A percentile compares a stretch with the other conserved stretches of the same genome.
Conservation (phyloP, 2,329 filamentous ascomycete species). For the Parastagonospora avenae region DNA sequence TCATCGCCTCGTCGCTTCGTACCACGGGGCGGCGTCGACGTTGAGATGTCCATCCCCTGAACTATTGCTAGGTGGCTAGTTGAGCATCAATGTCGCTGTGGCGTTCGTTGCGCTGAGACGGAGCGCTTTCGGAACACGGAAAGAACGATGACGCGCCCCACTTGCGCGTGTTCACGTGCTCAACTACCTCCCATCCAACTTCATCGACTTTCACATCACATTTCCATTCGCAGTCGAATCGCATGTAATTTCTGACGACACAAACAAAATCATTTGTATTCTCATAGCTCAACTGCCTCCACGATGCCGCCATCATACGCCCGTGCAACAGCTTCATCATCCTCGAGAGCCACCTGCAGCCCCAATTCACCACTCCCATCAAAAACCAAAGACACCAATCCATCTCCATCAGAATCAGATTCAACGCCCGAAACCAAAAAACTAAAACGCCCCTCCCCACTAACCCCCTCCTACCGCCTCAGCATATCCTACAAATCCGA, state of each 20-base stretch:
- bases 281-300: not conserved
- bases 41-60: slow-evolving; percentile 37
- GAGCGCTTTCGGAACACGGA: slow-evolving; percentile 10
- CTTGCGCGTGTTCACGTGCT: slow-evolving; percentile 24
- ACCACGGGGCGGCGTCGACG: slow-evolving; percentile 39
- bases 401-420: not conserved
- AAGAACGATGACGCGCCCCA: slow-evolving; percentile 22
- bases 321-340: slow-evolving; percentile 24
- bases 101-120: slow-evolving; percentile 9
- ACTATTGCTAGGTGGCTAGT: slow-evolving; percentile 21
- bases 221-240: too few relatives aligned
- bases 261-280: too few relatives aligned
- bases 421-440: too few relatives aligned
- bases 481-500: slow-evolving; percentile 13
- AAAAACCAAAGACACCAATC: not conserved
- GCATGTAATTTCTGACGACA: not conserved
- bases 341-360: slow-evolving; percentile 1
- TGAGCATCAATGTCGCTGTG: slow-evolving; percentile 4
- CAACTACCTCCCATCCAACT: not conserved
- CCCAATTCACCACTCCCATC: not conserved
- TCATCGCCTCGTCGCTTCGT: slow-evolving; percentile 46
- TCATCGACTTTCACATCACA: not conserved
- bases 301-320: slow-evolving; percentile 27
- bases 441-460: slow-evolving; percentile 19
- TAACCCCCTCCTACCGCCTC: slow-evolving; percentile 7